Conservation (phyloP, 345 rosid genomes). For the Cardamine resedifolia region DNA sequence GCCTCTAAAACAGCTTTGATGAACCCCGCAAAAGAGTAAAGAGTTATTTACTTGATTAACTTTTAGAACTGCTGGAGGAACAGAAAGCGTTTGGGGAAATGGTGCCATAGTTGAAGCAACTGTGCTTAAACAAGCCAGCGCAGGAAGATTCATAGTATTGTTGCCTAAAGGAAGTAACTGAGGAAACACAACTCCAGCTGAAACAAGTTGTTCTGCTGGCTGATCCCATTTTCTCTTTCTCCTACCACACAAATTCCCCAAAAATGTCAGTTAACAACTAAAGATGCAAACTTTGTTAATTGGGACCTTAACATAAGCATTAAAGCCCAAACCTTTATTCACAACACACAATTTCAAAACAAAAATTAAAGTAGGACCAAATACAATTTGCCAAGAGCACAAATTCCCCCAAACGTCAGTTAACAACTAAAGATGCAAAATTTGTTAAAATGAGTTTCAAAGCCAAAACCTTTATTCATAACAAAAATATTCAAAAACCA, state of each 20-base stretch:
- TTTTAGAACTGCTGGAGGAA: slow-evolving; percentile 39
- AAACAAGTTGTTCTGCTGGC: slow-evolving; percentile 66
- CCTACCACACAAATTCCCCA: slow-evolving; percentile 41
- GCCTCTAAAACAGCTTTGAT: not conserved
- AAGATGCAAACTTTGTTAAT: not conserved
- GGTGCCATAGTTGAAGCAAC: slow-evolving; percentile 33
- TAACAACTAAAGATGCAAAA: too few relatives aligned
- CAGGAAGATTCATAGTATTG: slow-evolving; percentile 38
- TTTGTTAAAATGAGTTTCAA: not conserved
- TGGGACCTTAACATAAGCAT: not conserved
- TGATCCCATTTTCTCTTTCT: slow-evolving; percentile 95
- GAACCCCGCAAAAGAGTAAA: not conserved
- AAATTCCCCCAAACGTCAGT: too few relatives aligned
- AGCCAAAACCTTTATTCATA: not conserved
- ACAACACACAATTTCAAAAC: not conserved
- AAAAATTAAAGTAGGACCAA: not conserved
- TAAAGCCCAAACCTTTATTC: not conserved
- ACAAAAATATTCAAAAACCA: not conserved
- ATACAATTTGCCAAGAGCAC: not conserved
- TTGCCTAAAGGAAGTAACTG: slow-evolving; percentile 42
- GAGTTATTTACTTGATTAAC: slow-evolving; percentile 50
- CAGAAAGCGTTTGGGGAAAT: slow-evolving; percentile 34
- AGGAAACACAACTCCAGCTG: slow-evolving; percentile 48
- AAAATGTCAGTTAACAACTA: not conserved
- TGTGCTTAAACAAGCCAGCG: slow-evolving; percentile 41